Base-by-base conservation (phyloP, 2,329 filamentous ascomycete species). In the Epicoccum sorghinum region DNA sequence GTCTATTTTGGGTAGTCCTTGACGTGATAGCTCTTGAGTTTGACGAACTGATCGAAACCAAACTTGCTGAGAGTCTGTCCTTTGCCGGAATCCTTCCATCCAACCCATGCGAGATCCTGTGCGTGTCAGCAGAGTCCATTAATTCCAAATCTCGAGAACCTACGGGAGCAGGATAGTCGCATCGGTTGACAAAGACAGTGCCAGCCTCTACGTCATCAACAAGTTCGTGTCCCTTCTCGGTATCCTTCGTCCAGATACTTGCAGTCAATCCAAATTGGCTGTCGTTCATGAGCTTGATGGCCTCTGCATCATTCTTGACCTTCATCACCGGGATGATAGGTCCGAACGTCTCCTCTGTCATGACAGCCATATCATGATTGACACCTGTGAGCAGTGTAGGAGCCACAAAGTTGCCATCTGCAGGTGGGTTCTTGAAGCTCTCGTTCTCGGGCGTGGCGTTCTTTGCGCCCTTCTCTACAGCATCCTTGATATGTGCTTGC, bases 211-310 rank as follows among this genome's bases (percentile, higher is more conserved):
- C 86, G 45, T 87, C 82, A 50, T 95, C 88, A 35, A 89, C 86
- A 47, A 98, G 81, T 71, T 89, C 83, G 65, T 92, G 86, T 13
- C 89, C 93, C 70, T 82, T 87, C 40, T 79, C 81, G 2, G 87
- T 85, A 70, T 98, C 91, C 75, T 95, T 96, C 53, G 92, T 96
- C 93, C 93, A 98, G 67, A 98, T 92, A 68, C 91, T 96, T n/a
- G 93, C 93, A 3, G 93, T 97, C 58, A 98, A 82, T 4, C 93
- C 93, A 71, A 96, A 96, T 61, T 96, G 88, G 77, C 90, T 95
- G 73, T 96, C 92, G 68, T 97, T 97, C 92, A 98, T 97, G 45
- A 93, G 78, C 62, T 81, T 78, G 58, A 97, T 78, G 2, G 93
- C 93, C 75, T 97, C 91, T 14, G 84, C 84, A 68, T 97, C 93